Percentiles rank a stretch among this genome's conserved stretches.
phyloP scores from a whole-genome alignment of 495 filamentous ascomycete genomes.

The Tuber indicum region DNA sequence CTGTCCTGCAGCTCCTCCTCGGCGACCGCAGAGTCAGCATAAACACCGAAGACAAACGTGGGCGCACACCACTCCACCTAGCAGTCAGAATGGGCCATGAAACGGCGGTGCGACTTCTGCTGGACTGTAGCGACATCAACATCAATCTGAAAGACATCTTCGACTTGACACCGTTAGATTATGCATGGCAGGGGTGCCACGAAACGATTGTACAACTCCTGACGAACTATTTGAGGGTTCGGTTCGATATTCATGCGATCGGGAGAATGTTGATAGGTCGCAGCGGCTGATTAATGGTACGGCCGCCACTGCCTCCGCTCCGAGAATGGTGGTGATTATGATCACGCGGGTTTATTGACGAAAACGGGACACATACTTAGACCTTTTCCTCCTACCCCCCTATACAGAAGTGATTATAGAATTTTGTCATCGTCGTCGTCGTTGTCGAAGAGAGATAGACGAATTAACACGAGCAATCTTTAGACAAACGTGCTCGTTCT shows the following conservation, averaged over 20 bases:
- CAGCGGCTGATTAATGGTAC: slow-evolving; percentile 1
- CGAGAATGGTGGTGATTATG: background rate
- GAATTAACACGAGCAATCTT: background rate
- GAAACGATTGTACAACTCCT: slow-evolving; percentile 18
- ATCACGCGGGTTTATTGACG: background rate
- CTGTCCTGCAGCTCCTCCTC: slow-evolving; percentile 17
- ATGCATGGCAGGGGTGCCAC: slow-evolving; percentile 23
- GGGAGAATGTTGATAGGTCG: background rate
- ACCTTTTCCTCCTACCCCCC: background rate
- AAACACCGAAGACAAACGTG: slow-evolving; percentile 21
- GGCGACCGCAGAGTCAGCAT: slow-evolving; percentile 18
- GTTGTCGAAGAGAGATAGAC: background rate
- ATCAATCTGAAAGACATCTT: slow-evolving; percentile 11
- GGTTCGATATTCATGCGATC: background rate
- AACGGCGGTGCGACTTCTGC: slow-evolving; percentile 35
- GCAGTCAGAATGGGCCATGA: slow-evolving; percentile 31
- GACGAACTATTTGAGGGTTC: background rate
- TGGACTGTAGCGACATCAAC: slow-evolving; percentile 26
- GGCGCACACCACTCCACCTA: slow-evolving; percentile 24
- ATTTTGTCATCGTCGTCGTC: background rate
- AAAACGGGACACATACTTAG: background rate
- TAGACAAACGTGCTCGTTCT: background rate
- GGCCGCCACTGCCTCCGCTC: background rate
- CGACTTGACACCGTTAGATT: slow-evolving; percentile 14
- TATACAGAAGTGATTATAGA: background rate